Evolutionary conservation across 306 rosid species (phyloP), one percentile per base, ranked within the genome.

Genomic region (Gastrolobium bilobum): DNA sequence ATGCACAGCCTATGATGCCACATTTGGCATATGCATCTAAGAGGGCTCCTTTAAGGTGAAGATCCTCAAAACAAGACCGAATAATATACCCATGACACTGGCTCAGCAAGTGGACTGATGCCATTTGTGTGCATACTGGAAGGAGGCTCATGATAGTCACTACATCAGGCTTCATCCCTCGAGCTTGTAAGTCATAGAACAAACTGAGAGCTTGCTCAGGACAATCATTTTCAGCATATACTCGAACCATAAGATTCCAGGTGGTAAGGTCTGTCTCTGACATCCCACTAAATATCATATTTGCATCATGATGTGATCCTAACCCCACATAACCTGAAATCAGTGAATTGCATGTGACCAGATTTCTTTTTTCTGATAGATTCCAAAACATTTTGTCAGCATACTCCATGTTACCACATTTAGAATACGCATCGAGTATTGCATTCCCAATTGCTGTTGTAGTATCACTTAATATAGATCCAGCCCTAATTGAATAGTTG

Each of bases 371-470:
- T 47, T 68, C 83, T 40, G 88, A 88, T 52, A 92, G 85, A 75
- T 75, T 87, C 65, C 78, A 86, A 77, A 94, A 94, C 71, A 87
- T 73, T 67, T 71, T 85, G 74, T 62, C 53, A 9, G 97, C 94
- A 77, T 89, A 84, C 68, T 86, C 88, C 79, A 91, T 80, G 73
- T 82, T 75, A 54, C 94, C 92, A 72, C 97, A 89, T 84, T 92
- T 94, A 43, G 95, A 84, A 84, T 94, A 94, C 78, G 97, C 95
- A 87, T 94, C 98, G 71, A 94, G 95, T 68, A 94, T 79, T 62
- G 93, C 89, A 79, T 92, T 94, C 56, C 87, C 92, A 78, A 91
- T 68, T 29, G 91, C 78, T 62, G 94, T 91, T 62, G 85, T 76
- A 52, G 65, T 56, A 78, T 82, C 85, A 76, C 85, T 80, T 30